phyloP scores from a whole-genome alignment of 2,329 filamentous ascomycete species.

The Pseudogymnoascus sp. region DNA sequence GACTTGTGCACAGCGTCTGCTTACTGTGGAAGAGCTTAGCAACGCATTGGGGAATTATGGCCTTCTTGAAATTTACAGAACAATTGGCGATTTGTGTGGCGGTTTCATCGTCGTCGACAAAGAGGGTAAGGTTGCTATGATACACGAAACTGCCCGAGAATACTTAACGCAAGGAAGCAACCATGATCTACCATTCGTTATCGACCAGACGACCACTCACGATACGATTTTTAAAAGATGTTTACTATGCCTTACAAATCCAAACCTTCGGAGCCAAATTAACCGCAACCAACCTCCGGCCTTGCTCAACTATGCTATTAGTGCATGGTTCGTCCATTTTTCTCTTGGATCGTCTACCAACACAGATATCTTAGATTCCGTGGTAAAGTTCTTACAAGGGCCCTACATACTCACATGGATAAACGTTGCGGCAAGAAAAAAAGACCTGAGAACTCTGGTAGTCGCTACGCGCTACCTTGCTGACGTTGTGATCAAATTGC shows the following conservation, averaged over 20 bases:
- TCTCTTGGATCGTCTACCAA: background rate
- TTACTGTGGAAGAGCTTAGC: conserved; percentile 13
- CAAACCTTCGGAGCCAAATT: background rate
- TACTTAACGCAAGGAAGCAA: conserved; percentile 23
- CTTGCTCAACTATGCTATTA: background rate
- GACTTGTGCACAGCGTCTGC: conserved; percentile 5
- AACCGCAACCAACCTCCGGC: background rate
- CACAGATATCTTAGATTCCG: background rate
- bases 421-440: background rate
- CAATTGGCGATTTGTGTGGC: conserved; percentile 27
- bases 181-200: background rate
- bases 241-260: background rate
- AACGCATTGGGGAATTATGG: conserved; percentile 11
- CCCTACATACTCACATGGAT: background rate
- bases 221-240: background rate
- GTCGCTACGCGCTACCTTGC: background rate
- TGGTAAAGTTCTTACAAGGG: background rate
- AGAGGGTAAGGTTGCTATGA: conserved; percentile 23
- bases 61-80: conserved; percentile 23
- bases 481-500: background rate
- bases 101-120: conserved; percentile 29
- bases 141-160: conserved; percentile 33
- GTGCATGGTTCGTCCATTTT: background rate
- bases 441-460: background rate
- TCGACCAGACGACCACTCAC: background rate